Base-by-base conservation (phyloP, 2,329 filamentous ascomycete genomes). In the Neonectria neomacrospora region DNA sequence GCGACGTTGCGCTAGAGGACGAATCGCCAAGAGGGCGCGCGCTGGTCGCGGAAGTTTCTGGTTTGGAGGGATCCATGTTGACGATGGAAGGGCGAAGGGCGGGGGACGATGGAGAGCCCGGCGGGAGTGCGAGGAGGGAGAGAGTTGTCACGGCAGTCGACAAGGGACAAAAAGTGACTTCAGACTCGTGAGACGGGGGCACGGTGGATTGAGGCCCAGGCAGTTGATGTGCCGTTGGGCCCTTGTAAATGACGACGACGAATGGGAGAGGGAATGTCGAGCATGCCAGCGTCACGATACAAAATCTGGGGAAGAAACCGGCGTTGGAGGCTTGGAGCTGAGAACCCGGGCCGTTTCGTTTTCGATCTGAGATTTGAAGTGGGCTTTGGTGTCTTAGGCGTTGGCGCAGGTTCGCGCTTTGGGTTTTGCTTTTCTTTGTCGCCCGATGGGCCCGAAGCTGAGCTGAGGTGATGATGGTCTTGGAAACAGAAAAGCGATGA, bases 11-110 rank as follows among this genome's bases (percentile, higher is more conserved):
- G 67, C 73, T 69, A 47, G 80, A 77, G 48, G 80, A 77, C 66
- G 75, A 78, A 59, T 79, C 76, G 72, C 73, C 76, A 45, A 73
- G 73, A 39, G 78, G 76, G 63, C 78, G 80, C 61, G 77, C 77
- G 32, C 32, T 12, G 67, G 72, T 73, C 62, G 76, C 78, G 64
- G 76, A 70, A 64, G 68, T 73, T 50, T 76, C 76, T 60, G 71
- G 71, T 48, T 69, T 68, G 42, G 78, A 74, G 37, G 81, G 76
- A 74, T 85, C 83, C 84, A 86, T 86, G 71, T 58, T 73, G 70
- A 54, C 34, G 54, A 57, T 42, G 52, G 59, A 22, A 52, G 28
- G 32, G n/a, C 37, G 57, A 59, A 56, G 45, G n/a, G 6, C 16
- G 37, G 16, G 5, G 48, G 23, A 54, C 51, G 52, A 23, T 37